Evolutionary conservation across 106 monocot genomes (phyloP), one percentile per base, ranked within the genome.

Genomic region (Gastrodia elata): DNA sequence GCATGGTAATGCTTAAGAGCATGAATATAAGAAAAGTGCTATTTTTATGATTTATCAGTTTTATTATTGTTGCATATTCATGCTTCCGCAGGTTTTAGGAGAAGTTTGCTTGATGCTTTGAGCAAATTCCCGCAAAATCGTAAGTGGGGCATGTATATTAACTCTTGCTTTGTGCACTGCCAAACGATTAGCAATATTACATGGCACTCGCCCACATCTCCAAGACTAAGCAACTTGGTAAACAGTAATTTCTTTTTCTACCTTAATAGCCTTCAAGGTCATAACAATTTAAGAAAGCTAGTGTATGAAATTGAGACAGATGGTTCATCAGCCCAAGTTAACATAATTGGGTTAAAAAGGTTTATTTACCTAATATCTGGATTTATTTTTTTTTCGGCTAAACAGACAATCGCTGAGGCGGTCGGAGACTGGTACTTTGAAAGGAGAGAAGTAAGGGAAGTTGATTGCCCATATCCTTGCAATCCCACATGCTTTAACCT

Each of bases 381-480:
- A 2, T 58, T 25, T 24, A 2, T 58, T 16, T 34, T 25, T 64
- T 11, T 68, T 68, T 69, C 40, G 38, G 69, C 18, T 39, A 25
- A 69, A 2, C 69, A 94, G 91, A 88, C 78, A 16, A 88, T 94
- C 57, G 91, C 91, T 49, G 82, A 86, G 75, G 80, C 77, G 24
- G 84, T 94, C 6, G 91, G 94, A 18, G 91, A 94, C 59, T 94
- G 94, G 94, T 91, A 86, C 74, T 94, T 91, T 28, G 83, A 84
- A 15, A 85, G 91, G 65, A 40, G 26, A 2, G 68, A 39, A 35
- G 76, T 65, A 14, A 86, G 80, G 65, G 82, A 82, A 75, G 39
- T 86, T 14, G 91, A 88, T 67, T 88, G 91, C 71, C 82, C 86
- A 7, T 91, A 86, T 84, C 94, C 94, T 38, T 94, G 91, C 68